Conservation (phyloP, 768 basidiomycete species). For the Gyrodon lividus region DNA sequence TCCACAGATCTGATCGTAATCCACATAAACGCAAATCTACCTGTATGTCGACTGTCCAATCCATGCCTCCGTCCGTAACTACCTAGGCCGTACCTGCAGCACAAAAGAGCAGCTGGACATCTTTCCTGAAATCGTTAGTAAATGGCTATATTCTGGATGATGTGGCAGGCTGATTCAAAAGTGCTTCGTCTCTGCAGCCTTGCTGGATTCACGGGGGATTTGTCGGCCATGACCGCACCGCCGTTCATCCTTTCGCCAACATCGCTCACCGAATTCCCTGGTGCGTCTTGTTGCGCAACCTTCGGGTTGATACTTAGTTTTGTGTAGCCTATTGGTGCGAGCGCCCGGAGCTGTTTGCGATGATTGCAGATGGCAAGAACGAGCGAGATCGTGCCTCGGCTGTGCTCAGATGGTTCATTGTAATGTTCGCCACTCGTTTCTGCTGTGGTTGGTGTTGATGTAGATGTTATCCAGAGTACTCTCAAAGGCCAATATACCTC, state of each 20-base stretch:
- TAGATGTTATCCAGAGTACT: conserved; percentile 57
- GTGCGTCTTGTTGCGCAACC: conserved; percentile 38
- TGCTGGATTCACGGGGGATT: conserved; percentile 84
- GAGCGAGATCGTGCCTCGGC: conserved; percentile 73
- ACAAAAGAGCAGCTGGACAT: conserved; percentile 85
- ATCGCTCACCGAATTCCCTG: conserved; percentile 90
- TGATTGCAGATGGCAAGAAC: conserved; percentile 74
- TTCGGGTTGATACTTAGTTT: conserved; percentile 4
- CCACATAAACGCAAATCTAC: conserved; percentile 31
- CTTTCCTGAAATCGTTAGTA: conserved; percentile 86
- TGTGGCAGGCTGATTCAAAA: conserved; percentile 7
- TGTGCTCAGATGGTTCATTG: conserved; percentile 96
- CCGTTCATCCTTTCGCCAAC: conserved; percentile 91
- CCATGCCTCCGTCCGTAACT: conserved; percentile 20
- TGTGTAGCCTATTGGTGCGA: conserved; percentile 92
- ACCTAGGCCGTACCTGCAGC: conserved; percentile 70
- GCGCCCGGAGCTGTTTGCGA: conserved; percentile 84
- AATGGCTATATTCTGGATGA: neutral
- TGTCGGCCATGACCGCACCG: conserved; percentile 80
- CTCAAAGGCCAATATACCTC: conserved; percentile 95
- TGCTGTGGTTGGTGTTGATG: conserved; percentile 3
- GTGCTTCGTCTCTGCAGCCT: conserved; percentile 46
- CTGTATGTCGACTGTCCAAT: conserved; percentile 32
- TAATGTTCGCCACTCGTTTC: conserved; percentile 25
- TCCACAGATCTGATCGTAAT: conserved; percentile 24